Evolutionary conservation across 2,329 filamentous ascomycete genomes (phyloP), one percentile per base, ranked within the genome.

Genomic region (Penicillium sp.): DNA sequence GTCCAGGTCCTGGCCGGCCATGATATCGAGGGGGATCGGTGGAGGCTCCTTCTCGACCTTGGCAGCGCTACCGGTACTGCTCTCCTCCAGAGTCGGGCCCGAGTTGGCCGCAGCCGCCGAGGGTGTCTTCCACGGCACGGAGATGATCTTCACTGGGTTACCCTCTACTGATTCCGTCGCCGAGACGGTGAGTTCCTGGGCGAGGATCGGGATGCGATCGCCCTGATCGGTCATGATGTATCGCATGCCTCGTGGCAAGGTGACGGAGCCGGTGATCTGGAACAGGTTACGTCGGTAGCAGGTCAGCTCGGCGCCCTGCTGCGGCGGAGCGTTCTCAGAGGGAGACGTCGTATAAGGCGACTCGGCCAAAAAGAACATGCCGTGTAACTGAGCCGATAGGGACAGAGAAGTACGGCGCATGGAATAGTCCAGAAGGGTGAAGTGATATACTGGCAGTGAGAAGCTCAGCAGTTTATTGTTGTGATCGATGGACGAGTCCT

Each of bases 91-190:
- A 9, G 76, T 76, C 1, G 75, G 75, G 54, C 86, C 81, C 53
- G 72, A 78, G 50, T 84, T 77, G 56, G 88, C 88, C 25, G 87
- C 88, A 1, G 59, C 59, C 0, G 59, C 59, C 6, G 59, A 59
- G 20, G 90, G 91, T 1, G 91, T 96, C 76, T 97, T 97, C 92
- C 92, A 97, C 1, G 92, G 92, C 52, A 97, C 95, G 6, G 93
- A 93, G 55, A 97, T 96, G 54, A 97, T 84, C 61, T 95, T 92
- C 38, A 96, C 89, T 0, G 88, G 76, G 61, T 95, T 92, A 29
- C 89, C 89, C 67, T 97, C 92, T 13, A 95, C 90, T 1, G 92
- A 96, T 68, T 97, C 92, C 42, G 90, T 95, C 7, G 92, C 92
- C 4, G 89, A 95, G 41, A 97, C 88, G 46, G 86, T 84, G 46